Evolutionary conservation across 140 eudicot species (phyloP), one percentile per base, ranked within the genome.

Genomic region (Erigeron philadelphicus): DNA sequence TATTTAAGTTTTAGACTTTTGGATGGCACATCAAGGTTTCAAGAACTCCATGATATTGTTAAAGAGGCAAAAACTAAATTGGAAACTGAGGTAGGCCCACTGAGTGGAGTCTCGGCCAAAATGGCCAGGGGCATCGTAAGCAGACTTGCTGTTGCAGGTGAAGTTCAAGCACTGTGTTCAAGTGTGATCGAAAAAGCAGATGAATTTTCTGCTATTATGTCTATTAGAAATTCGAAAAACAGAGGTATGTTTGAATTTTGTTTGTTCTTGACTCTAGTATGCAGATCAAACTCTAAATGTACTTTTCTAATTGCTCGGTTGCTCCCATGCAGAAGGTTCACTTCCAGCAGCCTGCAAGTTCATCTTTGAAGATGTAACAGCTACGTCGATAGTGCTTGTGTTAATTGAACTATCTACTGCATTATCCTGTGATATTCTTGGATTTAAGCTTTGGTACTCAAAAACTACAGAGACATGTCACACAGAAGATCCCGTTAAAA

Each of bases 281-380:
- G 17, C 9, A 70, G n/a, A 23, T 60, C 43, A 46, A 17, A 61
- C 12, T 42, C 41, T 47, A 63, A 11, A 49, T 46, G 18, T 23
- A 9, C 18, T 49, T 19, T 9, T 6, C 56, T 16, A 44, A 73
- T 50, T 71, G 61, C 11, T 59, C 25, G 35, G 70, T 50, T 71
- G 61, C 11, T 59, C 25, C 15, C 13, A 68, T 67, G 80, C 87
- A 87, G 96, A 87, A 84, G 87, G 86, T 63, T 89, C 96, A 38
- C 89, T 86, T 64, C 95, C 96, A 10, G 89, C 95, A 70, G 95
- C 96, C 64, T 89, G 96, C 91, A 89, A 76, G 71, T 83, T 87
- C 42, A 75, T 81, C 19, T 87, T 89, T 60, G 89, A 89, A 76
- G 89, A 89, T 80, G 82, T 87, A 16, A 68, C 87, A 16, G 74